Conservation (phyloP, 192 early-diverging fungal species). For the Rhizophagus sp. region DNA sequence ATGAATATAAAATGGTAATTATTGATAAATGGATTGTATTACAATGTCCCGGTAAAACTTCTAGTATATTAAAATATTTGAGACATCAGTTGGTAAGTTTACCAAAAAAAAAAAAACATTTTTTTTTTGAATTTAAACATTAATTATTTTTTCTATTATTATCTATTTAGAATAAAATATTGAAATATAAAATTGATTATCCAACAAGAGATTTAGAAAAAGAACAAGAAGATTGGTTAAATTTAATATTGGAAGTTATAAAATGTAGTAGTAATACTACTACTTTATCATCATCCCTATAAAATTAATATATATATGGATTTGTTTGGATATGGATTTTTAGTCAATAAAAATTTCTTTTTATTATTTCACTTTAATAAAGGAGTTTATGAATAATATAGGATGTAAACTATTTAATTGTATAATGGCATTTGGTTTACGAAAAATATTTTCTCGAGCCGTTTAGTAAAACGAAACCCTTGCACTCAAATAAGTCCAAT, state of each 20-base stretch:
- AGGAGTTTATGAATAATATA: too few relatives aligned
- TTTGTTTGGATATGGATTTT: too few relatives aligned
- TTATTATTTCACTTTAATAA: too few relatives aligned
- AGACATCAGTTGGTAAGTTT: conserved; percentile 49
- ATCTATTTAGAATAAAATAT: conserved; percentile 30
- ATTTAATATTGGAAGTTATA: conserved; percentile 5
- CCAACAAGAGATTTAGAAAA: conserved; percentile 32
- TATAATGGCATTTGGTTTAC: too few relatives aligned
- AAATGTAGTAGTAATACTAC: not conserved
- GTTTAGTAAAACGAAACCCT: too few relatives aligned
- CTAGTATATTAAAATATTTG: conserved; percentile 52
- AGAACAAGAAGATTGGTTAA: conserved; percentile 13
- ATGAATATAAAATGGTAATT: conserved; percentile 28
- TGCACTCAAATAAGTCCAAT: too few relatives aligned
- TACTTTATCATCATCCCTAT: too few relatives aligned
- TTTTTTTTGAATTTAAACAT: conserved; percentile 6
- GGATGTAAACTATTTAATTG: too few relatives aligned
- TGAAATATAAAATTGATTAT: conserved; percentile 38
- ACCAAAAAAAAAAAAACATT: not conserved
- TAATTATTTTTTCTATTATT: not conserved
- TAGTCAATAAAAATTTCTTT: too few relatives aligned
- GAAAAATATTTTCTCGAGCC: too few relatives aligned
- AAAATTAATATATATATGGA: too few relatives aligned
- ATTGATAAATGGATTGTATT: conserved; percentile 57
- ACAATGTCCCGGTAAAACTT: conserved; percentile 54